Percentiles rank a stretch among this genome's conserved stretches.
These are phyloP conservation scores for Erodium moschatum DNA, from an alignment of 441 rosid species.

Conservation along the genomic window DNA sequence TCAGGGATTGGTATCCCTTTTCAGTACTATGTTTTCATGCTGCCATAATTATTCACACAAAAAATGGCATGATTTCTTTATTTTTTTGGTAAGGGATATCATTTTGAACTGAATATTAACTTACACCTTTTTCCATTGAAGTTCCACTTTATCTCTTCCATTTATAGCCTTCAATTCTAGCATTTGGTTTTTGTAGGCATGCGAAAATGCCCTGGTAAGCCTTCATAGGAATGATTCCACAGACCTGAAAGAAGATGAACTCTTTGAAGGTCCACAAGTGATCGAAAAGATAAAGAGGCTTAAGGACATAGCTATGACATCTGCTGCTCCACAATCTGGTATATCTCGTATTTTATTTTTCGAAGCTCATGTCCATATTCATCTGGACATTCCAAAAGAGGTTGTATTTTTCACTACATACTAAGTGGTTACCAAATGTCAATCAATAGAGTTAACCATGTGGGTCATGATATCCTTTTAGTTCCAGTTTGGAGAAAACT, in stretches of 20 bases:
- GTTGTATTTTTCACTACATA: background rate
- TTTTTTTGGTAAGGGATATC: background rate
- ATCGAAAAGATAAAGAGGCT: conserved; percentile 35
- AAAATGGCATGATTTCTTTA: background rate
- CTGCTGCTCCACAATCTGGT: conserved; percentile 47
- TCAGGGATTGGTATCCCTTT: background rate
- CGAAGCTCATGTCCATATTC: background rate
- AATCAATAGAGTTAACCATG: background rate
- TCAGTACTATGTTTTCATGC: background rate
- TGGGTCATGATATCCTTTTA: background rate
- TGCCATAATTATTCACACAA: background rate
- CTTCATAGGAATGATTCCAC: conserved; percentile 25
- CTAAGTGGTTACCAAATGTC: background rate
- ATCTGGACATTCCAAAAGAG: background rate
- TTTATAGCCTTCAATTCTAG: background rate
- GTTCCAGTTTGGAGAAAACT: background rate
- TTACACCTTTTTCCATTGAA: background rate
- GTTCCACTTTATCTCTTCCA: background rate
- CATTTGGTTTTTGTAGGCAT: conserved; percentile 36
- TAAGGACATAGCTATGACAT: conserved; percentile 34
- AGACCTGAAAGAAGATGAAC: conserved; percentile 24
- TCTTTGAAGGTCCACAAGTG: conserved; percentile 17
- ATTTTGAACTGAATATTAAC: background rate
- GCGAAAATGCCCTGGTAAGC: conserved; percentile 40
- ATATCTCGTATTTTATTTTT: conserved; percentile 12